A percentile compares a stretch with the other conserved stretches of the same genome.
These are phyloP conservation scores for Dichotomopilus funicola DNA, from an alignment of 2,329 filamentous ascomycete genomes.

Conservation along the genomic window DNA sequence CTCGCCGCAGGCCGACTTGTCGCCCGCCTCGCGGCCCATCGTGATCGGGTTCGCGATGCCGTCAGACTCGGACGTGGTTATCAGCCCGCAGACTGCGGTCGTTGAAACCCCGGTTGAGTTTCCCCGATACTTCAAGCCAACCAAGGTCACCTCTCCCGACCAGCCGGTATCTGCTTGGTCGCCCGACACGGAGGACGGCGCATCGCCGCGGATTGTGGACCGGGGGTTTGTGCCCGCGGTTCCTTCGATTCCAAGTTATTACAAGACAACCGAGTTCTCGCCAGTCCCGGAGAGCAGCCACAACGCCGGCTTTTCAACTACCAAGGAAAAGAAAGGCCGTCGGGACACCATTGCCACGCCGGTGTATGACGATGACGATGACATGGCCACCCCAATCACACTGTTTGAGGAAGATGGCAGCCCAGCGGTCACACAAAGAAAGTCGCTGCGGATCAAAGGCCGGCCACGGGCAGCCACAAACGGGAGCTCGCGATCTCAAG, in stretches of 20 bases:
- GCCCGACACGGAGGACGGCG: slow-evolving; percentile 51
- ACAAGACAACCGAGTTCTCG: slow-evolving; percentile 11
- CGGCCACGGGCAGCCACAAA: slow-evolving; percentile 37
- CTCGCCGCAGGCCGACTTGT: slow-evolving; percentile 42
- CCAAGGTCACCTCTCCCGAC: slow-evolving; percentile 31
- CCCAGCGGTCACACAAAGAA: slow-evolving; percentile 33
- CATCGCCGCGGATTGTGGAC: slow-evolving; percentile 29
- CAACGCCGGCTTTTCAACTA: slow-evolving; percentile 32
- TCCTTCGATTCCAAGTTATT: slow-evolving; percentile 45
- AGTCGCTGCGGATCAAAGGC: slow-evolving; percentile 34
- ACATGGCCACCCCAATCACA: slow-evolving; percentile 52
- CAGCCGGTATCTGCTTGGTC: slow-evolving; percentile 49
- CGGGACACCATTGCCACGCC: slow-evolving; percentile 12
- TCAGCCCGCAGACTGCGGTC: slow-evolving; percentile 46
- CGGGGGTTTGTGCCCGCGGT: slow-evolving; percentile 49
- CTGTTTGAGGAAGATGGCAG: slow-evolving; percentile 64
- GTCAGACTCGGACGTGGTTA: slow-evolving; percentile 41
- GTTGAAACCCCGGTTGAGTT: slow-evolving; percentile 36
- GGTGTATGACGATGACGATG: slow-evolving; percentile 39
- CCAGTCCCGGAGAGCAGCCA: slow-evolving; percentile 35
- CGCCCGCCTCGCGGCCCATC: slow-evolving; percentile 64
- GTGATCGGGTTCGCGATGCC: slow-evolving; percentile 65
- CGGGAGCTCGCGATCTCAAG: slow-evolving; percentile 53
- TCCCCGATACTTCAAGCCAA: slow-evolving; percentile 21
- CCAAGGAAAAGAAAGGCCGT: slow-evolving; percentile 7